Base-by-base conservation (phyloP, 306 rosid genomes). In the Purshia tridentata region DNA sequence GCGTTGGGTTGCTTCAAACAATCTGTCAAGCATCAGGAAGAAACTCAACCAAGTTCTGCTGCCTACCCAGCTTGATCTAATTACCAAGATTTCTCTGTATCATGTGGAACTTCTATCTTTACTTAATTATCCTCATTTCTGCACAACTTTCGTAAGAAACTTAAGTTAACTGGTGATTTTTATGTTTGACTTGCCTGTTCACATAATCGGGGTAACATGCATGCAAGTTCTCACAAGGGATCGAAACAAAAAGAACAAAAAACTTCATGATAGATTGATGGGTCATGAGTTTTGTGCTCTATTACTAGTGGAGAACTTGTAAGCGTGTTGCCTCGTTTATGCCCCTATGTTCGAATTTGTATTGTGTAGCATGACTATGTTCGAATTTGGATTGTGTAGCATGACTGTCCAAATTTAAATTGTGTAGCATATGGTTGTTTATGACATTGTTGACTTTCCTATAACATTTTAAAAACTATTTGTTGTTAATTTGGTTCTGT, bases 31-130 rank as follows among this genome's bases (percentile, higher is more conserved):
- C 72, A 29, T 20, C 72, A 78, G 67, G 73, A 80, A 29, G 80
- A 82, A 65, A 44, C 76, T 71, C 84, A 81, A 48, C 75, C 67
- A 8, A 39, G 75, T 60, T 39, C 70, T 63, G 39, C 73, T 63
- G 74, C 77, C 72, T 50, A 80, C 59, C 73, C 48, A 61, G 67
- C 69, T 5, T 59, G 63, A 76, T 61, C 61, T 72, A 47, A 4
- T 54, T 64, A 19, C 11, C 12, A 79, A 49, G 50, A 20, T 61
- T 14, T 67, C 51, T 42, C 11, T 67, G 37, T 47, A 39, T 65
- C 11, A 42, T 60, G 68, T 39, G 46, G 44, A 56, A 66, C 67
- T 79, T 37, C 12, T 42, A 40, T 72, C 5, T 41, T 41, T 18
- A 13, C 13, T 37, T 9, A 37, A 16, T 18, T 41, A 9, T 62